A percentile compares a stretch with the other conserved stretches of the same genome.
Conservation (phyloP, 345 rosid genomes). For the Acer campestre region DNA sequence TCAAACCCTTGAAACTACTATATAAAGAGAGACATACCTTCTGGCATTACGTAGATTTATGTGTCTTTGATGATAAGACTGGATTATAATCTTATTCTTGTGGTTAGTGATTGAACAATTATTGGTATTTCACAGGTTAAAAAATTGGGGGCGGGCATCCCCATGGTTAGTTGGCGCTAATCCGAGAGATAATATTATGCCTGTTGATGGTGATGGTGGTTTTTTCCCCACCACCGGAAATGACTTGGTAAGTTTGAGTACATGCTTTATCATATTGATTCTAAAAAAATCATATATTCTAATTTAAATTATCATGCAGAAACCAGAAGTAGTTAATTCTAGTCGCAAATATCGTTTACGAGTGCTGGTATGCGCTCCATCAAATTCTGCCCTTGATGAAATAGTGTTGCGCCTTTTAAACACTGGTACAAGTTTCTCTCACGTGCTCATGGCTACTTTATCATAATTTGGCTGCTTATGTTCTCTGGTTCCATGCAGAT, state of each 20-base stretch:
- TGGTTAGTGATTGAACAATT: constrained; percentile 9
- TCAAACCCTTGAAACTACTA: background rate
- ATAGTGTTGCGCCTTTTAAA: constrained; percentile 81
- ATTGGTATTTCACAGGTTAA: constrained; percentile 47
- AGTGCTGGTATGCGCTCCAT: constrained; percentile 94
- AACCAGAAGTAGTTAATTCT: constrained; percentile 81
- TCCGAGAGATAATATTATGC: constrained; percentile 87
- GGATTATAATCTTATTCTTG: background rate
- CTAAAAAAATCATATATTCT: constrained; percentile 9
- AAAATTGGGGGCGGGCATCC: constrained; percentile 79
- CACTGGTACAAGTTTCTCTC: constrained; percentile 52
- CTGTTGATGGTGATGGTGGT: constrained; percentile 86
- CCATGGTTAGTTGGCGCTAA: constrained; percentile 81
- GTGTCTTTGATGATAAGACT: background rate
- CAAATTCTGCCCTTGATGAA: constrained; percentile 99
- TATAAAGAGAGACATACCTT: background rate
- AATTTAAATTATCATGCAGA: constrained; percentile 47
- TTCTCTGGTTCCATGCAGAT: background rate
- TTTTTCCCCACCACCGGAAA: constrained; percentile 88
- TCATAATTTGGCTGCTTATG: constrained; percentile 2
- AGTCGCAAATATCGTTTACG: constrained; percentile 71
- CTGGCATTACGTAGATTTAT: background rate
- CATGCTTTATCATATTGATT: background rate
- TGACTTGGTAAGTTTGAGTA: constrained; percentile 65
- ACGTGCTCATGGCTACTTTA: background rate